Evolutionary conservation across 192 early-diverging fungal genomes (phyloP).

Genomic region (Oehlia diaphana): DNA sequence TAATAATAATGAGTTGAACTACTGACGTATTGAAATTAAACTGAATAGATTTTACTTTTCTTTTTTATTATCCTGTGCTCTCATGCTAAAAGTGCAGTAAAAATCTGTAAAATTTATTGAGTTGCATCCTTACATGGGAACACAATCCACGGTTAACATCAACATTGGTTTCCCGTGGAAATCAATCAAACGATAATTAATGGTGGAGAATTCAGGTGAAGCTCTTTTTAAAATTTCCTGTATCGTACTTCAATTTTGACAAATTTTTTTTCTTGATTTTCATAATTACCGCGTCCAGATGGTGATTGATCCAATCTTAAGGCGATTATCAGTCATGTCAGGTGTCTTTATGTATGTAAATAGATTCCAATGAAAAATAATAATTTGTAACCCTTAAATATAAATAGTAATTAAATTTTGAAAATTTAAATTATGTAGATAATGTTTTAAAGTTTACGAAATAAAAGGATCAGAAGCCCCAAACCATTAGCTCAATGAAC

Average conservation of each 20-base stretch:
- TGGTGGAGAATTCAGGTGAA: slow-evolving; percentile 48
- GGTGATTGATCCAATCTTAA: slow-evolving; percentile 25
- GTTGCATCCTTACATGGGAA: no score
- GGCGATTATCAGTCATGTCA: slow-evolving; percentile 39
- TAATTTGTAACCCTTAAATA: slow-evolving; percentile 49
- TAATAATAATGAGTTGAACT: no score
- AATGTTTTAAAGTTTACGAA: slow-evolving; percentile 51
- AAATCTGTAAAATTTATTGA: not conserved
- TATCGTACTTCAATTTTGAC: no score
- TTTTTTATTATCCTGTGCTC: no score
- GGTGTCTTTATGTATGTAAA: slow-evolving; percentile 46
- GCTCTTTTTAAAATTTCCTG: no score
- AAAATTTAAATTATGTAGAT: slow-evolving; percentile 32
- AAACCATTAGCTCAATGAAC: slow-evolving; percentile 46
- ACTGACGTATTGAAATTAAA: no score
- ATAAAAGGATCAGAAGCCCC: slow-evolving; percentile 43
- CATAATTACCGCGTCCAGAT: slow-evolving; percentile 36
- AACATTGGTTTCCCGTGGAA: no score
- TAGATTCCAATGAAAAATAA: slow-evolving; percentile 24
- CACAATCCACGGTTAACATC: no score
- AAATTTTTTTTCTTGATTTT: not conserved
- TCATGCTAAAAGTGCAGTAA: not conserved
- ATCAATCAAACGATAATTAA: slow-evolving; percentile 10
- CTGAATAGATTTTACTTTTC: no score
- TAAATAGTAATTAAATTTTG: slow-evolving; percentile 20